phyloP scores from a whole-genome alignment of 83 land plant genomes.

The Picea mariana region DNA sequence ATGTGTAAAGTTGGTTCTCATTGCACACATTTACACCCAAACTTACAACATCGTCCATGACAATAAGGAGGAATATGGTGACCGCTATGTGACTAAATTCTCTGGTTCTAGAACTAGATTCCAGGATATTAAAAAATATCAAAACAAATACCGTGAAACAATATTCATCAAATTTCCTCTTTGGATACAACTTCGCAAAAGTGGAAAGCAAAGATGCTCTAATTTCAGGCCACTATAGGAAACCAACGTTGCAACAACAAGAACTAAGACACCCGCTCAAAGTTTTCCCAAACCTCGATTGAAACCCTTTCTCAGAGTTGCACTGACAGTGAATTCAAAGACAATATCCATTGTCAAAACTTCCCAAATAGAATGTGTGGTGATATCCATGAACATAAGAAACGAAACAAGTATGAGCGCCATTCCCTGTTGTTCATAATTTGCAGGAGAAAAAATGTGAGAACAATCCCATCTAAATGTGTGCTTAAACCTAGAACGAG shows the following conservation, averaged over 20 bases:
- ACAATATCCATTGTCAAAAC: too few relatives aligned
- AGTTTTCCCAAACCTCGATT: slow-evolving; percentile 30
- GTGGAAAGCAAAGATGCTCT: slow-evolving; percentile 16
- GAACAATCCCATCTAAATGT: too few relatives aligned
- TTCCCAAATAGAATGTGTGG: too few relatives aligned
- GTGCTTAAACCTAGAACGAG: too few relatives aligned
- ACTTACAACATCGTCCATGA: neutral
- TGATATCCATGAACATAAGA: too few relatives aligned
- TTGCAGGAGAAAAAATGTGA: too few relatives aligned
- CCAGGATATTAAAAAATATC: neutral
- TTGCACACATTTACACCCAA: neutral
- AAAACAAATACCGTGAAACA: neutral
- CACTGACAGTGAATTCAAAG: too few relatives aligned
- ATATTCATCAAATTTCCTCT: neutral
- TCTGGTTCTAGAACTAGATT: neutral
- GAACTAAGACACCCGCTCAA: too few relatives aligned
- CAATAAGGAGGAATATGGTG: neutral
- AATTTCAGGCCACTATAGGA: slow-evolving; percentile 24
- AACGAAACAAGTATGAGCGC: too few relatives aligned
- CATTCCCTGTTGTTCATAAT: too few relatives aligned
- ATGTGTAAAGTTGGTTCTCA: neutral
- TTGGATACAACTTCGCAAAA: neutral
- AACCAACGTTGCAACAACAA: slow-evolving; percentile 30
- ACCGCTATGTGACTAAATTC: neutral
- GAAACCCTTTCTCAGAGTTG: slow-evolving; percentile 13